phyloP scores from a whole-genome alignment of 106 monocot species.

The Phalaenopsis equestris region DNA sequence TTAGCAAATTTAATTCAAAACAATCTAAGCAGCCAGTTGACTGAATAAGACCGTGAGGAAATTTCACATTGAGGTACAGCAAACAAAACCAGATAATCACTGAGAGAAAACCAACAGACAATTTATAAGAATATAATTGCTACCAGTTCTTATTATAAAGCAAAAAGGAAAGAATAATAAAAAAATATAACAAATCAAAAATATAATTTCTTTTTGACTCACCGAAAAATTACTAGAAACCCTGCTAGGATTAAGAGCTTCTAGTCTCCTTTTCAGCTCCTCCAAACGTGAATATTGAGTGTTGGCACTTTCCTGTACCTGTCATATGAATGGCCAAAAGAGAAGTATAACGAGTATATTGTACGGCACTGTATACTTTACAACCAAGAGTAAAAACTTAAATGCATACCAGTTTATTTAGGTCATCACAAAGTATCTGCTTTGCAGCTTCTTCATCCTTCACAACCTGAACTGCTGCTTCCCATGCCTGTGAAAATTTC shows the following conservation, averaged over 20 bases:
- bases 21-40: background rate
- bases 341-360: background rate
- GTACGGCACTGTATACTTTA: background rate
- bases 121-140: background rate
- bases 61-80: background rate
- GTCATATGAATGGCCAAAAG: background rate
- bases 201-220: background rate
- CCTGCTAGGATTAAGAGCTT: constrained; percentile 70
- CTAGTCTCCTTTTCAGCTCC: constrained; percentile 83
- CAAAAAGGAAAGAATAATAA: background rate
- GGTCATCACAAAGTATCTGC: constrained; percentile 89
- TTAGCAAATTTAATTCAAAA: background rate
- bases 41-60: background rate
- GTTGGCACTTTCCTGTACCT: constrained; percentile 89
- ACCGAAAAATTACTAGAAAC: constrained; percentile 48
- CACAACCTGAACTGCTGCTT: constrained; percentile 67
- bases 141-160: background rate
- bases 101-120: background rate
- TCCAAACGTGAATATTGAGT: constrained; percentile 79
- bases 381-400: background rate
- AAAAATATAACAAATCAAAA: background rate
- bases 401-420: constrained; percentile 65
- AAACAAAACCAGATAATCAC: background rate
- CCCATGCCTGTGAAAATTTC: constrained; percentile 59
- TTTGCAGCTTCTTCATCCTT: constrained; percentile 83